Percentiles rank a stretch among this genome's conserved stretches.
Evolutionary conservation across 2,329 filamentous ascomycete genomes (phyloP).

Genomic region (Sporothrix euskadiensis): DNA sequence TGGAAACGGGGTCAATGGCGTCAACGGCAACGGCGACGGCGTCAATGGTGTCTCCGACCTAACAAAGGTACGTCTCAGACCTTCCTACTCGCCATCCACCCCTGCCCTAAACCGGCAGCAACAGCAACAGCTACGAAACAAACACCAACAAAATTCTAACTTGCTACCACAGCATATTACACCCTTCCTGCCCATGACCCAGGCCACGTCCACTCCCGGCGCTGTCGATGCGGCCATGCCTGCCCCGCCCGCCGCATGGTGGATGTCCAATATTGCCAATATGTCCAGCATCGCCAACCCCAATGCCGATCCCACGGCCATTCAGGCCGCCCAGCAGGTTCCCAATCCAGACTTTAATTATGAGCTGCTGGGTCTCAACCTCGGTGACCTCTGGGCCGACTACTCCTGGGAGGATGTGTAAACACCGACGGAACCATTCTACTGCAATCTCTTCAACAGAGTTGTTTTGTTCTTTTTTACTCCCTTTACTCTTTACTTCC

Average conservation of each 20-base stretch:
- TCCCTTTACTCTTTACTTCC: not conserved
- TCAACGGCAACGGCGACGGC: not conserved
- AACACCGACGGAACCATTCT: not conserved
- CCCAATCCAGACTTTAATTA: constrained; percentile 34
- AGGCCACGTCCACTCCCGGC: constrained; percentile 23
- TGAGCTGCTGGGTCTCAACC: constrained; percentile 33
- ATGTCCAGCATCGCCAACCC: constrained; percentile 31
- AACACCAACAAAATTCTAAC: constrained; percentile 3
- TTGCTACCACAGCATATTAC: constrained; percentile 25
- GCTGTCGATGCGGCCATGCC: constrained; percentile 9
- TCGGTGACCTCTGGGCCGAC: constrained; percentile 36
- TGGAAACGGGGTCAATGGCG: not conserved
- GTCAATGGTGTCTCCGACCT: constrained; percentile 21
- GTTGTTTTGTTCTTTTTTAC: not conserved
- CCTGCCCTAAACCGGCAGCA: not conserved
- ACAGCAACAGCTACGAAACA: not conserved
- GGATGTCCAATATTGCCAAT: constrained; percentile 35
- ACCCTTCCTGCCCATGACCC: constrained; percentile 31
- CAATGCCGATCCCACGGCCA: constrained; percentile 26
- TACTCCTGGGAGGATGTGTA: constrained; percentile 34
- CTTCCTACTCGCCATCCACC: not conserved
- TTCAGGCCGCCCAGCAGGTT: constrained; percentile 23
- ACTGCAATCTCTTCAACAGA: not conserved
- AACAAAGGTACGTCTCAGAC: constrained; percentile 16
- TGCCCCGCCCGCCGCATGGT: constrained; percentile 35